Conservation (phyloP, 1,284 basidiomycete genomes). For the Schizophyllum amplum region DNA sequence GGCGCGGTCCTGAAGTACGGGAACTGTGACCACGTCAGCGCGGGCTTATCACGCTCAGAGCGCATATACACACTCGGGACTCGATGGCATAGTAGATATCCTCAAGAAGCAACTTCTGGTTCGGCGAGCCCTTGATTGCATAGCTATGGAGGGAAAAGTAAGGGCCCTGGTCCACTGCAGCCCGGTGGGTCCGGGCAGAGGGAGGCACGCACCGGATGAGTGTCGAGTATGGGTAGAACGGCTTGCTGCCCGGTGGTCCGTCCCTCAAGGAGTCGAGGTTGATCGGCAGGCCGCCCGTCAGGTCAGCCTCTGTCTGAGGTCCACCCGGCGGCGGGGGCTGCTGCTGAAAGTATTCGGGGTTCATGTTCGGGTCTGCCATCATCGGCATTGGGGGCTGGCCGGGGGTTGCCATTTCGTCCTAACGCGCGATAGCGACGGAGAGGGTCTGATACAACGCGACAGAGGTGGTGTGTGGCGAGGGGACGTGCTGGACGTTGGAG, state of each 20-base stretch:
- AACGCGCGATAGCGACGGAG: neutral
- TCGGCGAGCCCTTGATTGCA: conserved; percentile 81
- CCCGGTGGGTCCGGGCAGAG: too few relatives aligned
- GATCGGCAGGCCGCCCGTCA: conserved; percentile 73
- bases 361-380: conserved; percentile 42
- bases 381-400: conserved; percentile 19
- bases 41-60: neutral
- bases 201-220: conserved; percentile 60
- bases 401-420: neutral
- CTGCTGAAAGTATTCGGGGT: conserved; percentile 62
- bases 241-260: conserved; percentile 76
- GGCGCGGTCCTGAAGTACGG: conserved; percentile 78
- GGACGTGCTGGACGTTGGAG: neutral
- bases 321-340: neutral
- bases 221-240: conserved; percentile 82
- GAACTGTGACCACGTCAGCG: conserved; percentile 39
- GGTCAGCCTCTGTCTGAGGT: conserved; percentile 35
- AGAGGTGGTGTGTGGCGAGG: neutral
- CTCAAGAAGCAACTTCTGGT: conserved; percentile 72
- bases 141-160: conserved; percentile 48
- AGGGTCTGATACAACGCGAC: neutral
- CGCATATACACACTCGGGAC: conserved; percentile 51
- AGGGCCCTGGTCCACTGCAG: too few relatives aligned
- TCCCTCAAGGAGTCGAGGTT: conserved; percentile 77
- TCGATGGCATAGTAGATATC: conserved; percentile 86